Base-by-base conservation (phyloP, 1,284 basidiomycete genomes). In the Heimioporus retisporus region DNA sequence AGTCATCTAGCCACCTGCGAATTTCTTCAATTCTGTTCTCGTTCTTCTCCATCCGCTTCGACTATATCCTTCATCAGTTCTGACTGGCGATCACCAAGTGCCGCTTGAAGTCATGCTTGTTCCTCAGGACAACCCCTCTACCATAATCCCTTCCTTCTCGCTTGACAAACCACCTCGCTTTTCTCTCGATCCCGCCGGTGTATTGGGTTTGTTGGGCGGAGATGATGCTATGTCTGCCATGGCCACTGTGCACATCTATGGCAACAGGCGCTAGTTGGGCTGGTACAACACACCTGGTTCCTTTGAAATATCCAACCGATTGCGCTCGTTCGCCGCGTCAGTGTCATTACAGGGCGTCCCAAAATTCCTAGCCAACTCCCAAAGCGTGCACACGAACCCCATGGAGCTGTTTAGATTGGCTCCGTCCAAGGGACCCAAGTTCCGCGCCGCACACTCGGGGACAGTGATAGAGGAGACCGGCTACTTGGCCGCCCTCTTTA, bases 261-360 rank as follows among this genome's bases (percentile, higher is more conserved):
- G 54, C n/a, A 63, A 65, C 19, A 71, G 68, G 18, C 68, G 67
- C n/a, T 78, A 68, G 69, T 43, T 77, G 16, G 77, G 77, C 25
- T 78, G 73, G 75, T 75, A 79, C 56, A 78, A 78, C 31, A 69
- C 65, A n/a, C 75, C 77, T 8, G 77, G 77, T 2, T 68, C 70
- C 15, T 74, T 76, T 56, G 66, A 66, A 2, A 59, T 77, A 6
- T 73, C 69, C 55, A 71, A 70, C 57, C 68, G 67, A 15, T 66
- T 74, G 42, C 66, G 62, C 40, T 53, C 63, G 28, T 67, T 79
- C 21, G 68, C 72, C 25, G 35, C 55, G 19, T 10, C 6, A n/a
- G n/a, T n/a, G n/a, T n/a, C n/a, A n/a, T n/a, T n/a, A n/a, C n/a
- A n/a, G n/a, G n/a, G n/a, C n/a, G 68, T 67, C 50, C 63, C 70